Evolutionary conservation across 208 protist genomes (phyloP).

Genomic region (Leptomonas pyrrhocoris): DNA sequence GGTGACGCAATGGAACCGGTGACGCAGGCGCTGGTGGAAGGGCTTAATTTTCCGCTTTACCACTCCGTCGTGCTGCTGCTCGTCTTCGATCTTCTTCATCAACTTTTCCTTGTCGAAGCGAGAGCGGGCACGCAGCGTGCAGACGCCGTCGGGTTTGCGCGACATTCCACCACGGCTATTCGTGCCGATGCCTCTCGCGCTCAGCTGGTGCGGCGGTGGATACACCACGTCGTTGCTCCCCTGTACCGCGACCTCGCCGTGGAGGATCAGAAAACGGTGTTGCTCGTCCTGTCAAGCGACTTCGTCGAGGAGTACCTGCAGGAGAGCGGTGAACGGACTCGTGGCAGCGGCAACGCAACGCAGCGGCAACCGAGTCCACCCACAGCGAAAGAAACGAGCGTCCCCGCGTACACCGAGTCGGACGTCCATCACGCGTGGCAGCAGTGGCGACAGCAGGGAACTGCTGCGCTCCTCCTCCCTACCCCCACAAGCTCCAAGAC

Average conservation of each 20-base stretch:
- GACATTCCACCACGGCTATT: neutral
- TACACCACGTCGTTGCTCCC: conserved; percentile 14
- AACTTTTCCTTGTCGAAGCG: conserved; percentile 2
- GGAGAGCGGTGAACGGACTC: neutral
- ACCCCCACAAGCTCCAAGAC: neutral
- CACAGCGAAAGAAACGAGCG: neutral
- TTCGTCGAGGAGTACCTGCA: conserved; percentile 18
- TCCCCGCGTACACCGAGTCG: neutral
- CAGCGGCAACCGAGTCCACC: neutral
- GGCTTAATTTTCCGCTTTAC: conserved; percentile 21
- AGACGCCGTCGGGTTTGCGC: neutral
- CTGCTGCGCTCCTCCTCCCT: too few relatives aligned
- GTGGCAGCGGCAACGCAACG: neutral
- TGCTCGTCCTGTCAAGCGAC: neutral
- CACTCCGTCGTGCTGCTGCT: conserved; percentile 44
- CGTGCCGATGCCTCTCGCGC: neutral
- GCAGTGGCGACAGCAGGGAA: conserved; percentile 21
- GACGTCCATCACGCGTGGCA: conserved; percentile 18
- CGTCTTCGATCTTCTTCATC: conserved; percentile 41
- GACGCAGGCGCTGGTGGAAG: conserved; percentile 31
- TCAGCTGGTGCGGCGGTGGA: conserved; percentile 16
- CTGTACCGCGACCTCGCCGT: conserved; percentile 9
- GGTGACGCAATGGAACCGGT: conserved; percentile 40
- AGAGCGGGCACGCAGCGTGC: neutral
- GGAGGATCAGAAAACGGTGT: neutral